Conservation (phyloP, 495 filamentous ascomycete species). For the Aspergillus sparsus region DNA sequence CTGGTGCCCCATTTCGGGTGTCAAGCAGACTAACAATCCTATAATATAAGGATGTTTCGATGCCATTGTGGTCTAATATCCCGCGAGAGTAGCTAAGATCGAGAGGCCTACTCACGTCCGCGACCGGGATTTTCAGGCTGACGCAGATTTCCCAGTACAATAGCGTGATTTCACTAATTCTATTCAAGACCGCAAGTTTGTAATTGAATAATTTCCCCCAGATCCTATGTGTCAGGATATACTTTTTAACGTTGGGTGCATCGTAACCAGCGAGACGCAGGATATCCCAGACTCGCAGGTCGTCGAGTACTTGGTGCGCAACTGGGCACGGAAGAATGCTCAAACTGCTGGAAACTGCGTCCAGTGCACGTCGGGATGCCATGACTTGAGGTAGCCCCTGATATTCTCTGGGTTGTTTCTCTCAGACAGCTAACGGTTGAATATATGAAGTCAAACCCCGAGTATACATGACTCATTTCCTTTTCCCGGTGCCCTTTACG, state of each 20-base stretch:
- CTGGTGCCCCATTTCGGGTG: neutral
- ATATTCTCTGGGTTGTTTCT: neutral
- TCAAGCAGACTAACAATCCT: neutral
- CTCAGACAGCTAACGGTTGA: no score
- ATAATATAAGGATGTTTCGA: neutral
- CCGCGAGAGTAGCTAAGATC: neutral
- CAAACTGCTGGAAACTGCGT: slow-evolving; percentile 1
- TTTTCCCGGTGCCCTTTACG: no score
- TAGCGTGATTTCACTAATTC: neutral
- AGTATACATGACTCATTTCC: no score
- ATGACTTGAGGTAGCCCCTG: neutral
- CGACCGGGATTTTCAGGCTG: neutral
- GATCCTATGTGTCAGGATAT: slow-evolving; percentile 17
- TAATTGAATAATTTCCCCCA: slow-evolving; percentile 9
- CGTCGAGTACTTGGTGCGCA: slow-evolving; percentile 22
- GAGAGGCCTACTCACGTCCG: neutral
- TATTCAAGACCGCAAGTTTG: slow-evolving; percentile 3
- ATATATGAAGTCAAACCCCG: no score
- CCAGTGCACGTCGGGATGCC: neutral
- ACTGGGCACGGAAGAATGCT: slow-evolving; percentile 19
- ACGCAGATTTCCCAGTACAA: slow-evolving; percentile 17
- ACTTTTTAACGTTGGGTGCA: slow-evolving; percentile 2
- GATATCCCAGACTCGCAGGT: slow-evolving; percentile 27
- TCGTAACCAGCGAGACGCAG: slow-evolving; percentile 20
- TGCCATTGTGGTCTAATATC: neutral